phyloP scores from a whole-genome alignment of 805 yeast species.

The Kazachstania kunashirensis region DNA sequence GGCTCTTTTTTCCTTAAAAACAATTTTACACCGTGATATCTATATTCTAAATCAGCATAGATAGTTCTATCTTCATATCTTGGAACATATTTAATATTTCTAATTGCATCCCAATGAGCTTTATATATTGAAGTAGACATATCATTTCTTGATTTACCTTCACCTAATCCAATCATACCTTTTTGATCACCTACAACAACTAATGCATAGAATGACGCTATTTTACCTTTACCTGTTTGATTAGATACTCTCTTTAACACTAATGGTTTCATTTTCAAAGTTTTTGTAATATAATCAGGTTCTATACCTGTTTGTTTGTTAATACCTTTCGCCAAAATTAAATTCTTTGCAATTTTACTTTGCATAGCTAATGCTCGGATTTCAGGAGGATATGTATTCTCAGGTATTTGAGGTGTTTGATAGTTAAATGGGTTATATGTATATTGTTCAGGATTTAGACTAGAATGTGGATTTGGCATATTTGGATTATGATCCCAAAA shows the following conservation, averaged over 20 bases:
- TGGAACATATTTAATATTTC: constrained; percentile 71
- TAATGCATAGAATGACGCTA: constrained; percentile 68
- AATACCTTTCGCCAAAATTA: constrained; percentile 40
- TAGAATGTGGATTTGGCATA: constrained; percentile 19
- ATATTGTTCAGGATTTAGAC: constrained; percentile 15
- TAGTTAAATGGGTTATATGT: constrained; percentile 2
- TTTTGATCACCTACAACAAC: constrained; percentile 88
- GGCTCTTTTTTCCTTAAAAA: constrained; percentile 80
- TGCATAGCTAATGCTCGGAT: constrained; percentile 9
- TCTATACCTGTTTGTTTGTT: constrained; percentile 58
- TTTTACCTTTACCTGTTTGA: constrained; percentile 89
- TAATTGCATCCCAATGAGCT: constrained; percentile 91
- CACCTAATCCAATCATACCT: constrained; percentile 92
- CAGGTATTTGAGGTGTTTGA: constrained; percentile 17
- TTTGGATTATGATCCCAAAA: constrained; percentile 54
- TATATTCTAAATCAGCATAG: constrained; percentile 69
- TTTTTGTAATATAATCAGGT: constrained; percentile 44
- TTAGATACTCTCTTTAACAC: constrained; percentile 75
- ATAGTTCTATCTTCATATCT: constrained; percentile 89
- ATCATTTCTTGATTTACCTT: constrained; percentile 79
- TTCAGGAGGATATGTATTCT: constrained; percentile 7
- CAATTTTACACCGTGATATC: constrained; percentile 79
- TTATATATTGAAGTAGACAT: constrained; percentile 65
- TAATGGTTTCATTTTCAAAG: constrained; percentile 54
- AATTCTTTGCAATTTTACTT: constrained; percentile 3